These are phyloP conservation scores for Xanthoconium purpureum DNA, from an alignment of 768 basidiomycete genomes.

Conservation along the genomic window DNA sequence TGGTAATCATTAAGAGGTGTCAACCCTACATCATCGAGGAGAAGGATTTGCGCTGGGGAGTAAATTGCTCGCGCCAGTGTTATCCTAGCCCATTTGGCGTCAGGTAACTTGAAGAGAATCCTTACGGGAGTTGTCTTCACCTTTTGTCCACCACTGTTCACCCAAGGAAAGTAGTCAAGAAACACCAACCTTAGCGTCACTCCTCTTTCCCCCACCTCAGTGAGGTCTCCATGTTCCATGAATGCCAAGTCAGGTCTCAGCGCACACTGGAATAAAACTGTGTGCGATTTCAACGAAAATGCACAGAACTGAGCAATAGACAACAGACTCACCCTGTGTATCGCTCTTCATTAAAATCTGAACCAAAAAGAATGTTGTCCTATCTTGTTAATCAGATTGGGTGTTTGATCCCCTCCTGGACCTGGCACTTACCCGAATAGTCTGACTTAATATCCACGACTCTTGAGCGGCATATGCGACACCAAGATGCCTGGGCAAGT, in stretches of 20 bases:
- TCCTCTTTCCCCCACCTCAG: constrained; percentile 72
- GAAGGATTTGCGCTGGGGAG: constrained; percentile 53
- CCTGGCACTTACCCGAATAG: constrained; percentile 39
- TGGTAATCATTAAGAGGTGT: background rate
- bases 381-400: too few species aligned
- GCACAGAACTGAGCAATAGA: background rate
- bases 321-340: constrained; percentile 1
- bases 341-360: background rate
- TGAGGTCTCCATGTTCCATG: constrained; percentile 39
- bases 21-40: constrained; percentile 64
- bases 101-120: background rate
- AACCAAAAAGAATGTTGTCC: constrained; percentile 9
- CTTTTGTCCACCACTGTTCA: constrained; percentile 11
- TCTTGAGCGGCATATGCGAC: constrained; percentile 32
- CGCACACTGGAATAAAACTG: constrained; percentile 39
- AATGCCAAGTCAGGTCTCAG: constrained; percentile 25
- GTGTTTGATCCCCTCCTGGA: background rate
- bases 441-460: constrained; percentile 80
- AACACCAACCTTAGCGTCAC: constrained; percentile 43
- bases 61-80: constrained; percentile 59
- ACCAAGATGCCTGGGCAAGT: constrained; percentile 51
- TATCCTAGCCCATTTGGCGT: constrained; percentile 38
- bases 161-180: too few species aligned
- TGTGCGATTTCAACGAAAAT: background rate
- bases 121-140: background rate